A percentile compares a stretch with the other conserved stretches of the same genome.
These are phyloP conservation scores for Fragaria vesca DNA, from an alignment of 306 rosid genomes.

Conservation along the genomic window DNA sequence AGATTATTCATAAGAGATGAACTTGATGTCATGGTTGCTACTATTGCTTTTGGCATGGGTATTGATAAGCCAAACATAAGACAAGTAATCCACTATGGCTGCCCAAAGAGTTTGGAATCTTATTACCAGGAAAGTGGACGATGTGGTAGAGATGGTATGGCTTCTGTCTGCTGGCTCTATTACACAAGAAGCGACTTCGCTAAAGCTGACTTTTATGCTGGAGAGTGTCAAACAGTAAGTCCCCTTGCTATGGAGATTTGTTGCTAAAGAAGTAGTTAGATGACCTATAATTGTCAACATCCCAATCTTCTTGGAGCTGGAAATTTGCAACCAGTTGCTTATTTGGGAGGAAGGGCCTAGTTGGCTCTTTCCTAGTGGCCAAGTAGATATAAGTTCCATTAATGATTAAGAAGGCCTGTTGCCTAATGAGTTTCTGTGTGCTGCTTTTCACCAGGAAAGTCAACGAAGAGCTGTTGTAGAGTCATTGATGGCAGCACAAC, in stretches of 20 bases:
- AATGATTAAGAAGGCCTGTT: background rate
- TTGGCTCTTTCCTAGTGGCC: background rate
- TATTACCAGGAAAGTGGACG: conserved; percentile 97
- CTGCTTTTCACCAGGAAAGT: conserved; percentile 49
- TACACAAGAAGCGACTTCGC: conserved; percentile 83
- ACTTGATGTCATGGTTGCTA: conserved; percentile 84
- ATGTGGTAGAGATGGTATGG: conserved; percentile 92
- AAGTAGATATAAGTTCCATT: background rate
- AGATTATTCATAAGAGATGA: conserved; percentile 84
- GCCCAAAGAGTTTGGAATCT: conserved; percentile 86
- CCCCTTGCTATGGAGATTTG: background rate
- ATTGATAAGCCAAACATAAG: conserved; percentile 93
- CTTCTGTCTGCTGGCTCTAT: conserved; percentile 91
- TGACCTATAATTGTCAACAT: background rate
- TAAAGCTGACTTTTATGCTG: conserved; percentile 63
- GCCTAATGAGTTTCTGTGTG: conserved; percentile 20
- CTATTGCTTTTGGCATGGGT: conserved; percentile 96
- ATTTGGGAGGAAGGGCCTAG: background rate
- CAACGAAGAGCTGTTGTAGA: conserved; percentile 76
- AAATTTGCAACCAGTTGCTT: background rate
- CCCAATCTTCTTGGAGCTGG: background rate
- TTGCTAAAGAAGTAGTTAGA: background rate
- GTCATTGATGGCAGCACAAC: conserved; percentile 77
- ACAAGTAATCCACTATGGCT: conserved; percentile 90
- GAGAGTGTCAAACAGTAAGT: conserved; percentile 62